Evolutionary conservation across 2,329 filamentous ascomycete species (phyloP).

Genomic region (Monosporascus sp.): DNA sequence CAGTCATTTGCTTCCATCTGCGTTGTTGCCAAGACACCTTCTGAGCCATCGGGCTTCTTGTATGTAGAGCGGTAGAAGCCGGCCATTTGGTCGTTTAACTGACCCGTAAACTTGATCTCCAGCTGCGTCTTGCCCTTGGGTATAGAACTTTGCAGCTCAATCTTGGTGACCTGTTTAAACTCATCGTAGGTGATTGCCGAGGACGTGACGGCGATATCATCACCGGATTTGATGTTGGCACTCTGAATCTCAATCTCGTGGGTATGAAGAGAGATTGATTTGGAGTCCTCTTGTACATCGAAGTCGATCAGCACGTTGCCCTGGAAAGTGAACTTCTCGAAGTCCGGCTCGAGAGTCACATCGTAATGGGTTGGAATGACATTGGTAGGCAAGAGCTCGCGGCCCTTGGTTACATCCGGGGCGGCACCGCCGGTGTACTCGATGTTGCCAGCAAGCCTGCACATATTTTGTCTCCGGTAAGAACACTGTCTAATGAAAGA

Average conservation of each 20-base stretch:
- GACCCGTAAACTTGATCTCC: slow-evolving; percentile 70
- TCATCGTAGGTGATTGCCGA: slow-evolving; percentile 69
- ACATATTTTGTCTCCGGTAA: slow-evolving; percentile 67
- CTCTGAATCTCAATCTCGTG: slow-evolving; percentile 79
- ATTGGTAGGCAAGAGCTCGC: slow-evolving; percentile 86
- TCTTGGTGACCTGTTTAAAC: slow-evolving; percentile 72
- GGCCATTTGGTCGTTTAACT: slow-evolving; percentile 88
- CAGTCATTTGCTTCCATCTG: slow-evolving; percentile 98
- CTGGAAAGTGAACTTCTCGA: slow-evolving; percentile 80
- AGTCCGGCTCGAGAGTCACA: slow-evolving; percentile 84
- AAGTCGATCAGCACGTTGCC: slow-evolving; percentile 82
- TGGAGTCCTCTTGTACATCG: slow-evolving; percentile 78
- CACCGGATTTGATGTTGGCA: slow-evolving; percentile 60
- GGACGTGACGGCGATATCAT: slow-evolving; percentile 50
- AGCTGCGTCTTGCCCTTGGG: slow-evolving; percentile 72
- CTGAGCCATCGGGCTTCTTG: slow-evolving; percentile 72
- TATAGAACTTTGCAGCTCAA: slow-evolving; percentile 70
- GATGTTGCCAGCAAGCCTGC: slow-evolving; percentile 52
- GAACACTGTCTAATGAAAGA: slow-evolving; percentile 54
- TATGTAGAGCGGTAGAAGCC: slow-evolving; percentile 96
- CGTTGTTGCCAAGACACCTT: slow-evolving; percentile 79
- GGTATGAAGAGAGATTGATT: slow-evolving; percentile 80
- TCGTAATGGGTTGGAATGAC: slow-evolving; percentile 91
- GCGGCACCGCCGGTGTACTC: slow-evolving; percentile 50
- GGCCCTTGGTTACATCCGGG: slow-evolving; percentile 49